Base-by-base conservation (phyloP, 1,139 yeast genomes). In the Candida tetrigidarum region DNA sequence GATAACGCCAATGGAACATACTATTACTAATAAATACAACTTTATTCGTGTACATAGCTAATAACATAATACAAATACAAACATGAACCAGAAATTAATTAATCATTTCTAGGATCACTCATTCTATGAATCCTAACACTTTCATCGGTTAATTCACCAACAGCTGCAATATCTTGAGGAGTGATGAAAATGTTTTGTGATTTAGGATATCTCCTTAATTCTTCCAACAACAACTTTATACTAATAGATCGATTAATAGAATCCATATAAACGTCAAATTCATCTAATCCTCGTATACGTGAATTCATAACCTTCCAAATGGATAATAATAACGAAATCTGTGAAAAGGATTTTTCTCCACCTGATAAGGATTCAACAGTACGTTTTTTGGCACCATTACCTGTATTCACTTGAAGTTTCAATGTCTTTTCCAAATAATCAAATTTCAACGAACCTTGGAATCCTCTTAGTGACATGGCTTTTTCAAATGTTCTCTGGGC, bases 191-290 rank as follows among this genome's bases (percentile, higher is more conserved):
- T 86, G 4, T 96, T 86, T 64, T 93, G 99, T 1, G 92, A 82
- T 50, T 83, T 77, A 0, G 84, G 81, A 45, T 74, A 71, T 49
- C 78, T 78, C 15, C 79, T 65, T 37, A 92, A 77, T 51, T 91
- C 88, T 19, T 78, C 78, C 45, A 91, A 73, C 59, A 95, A 83
- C 54, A 92, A 69, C 45, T 80, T 76, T 59, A 95, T 83, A 52
- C 97, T 91, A 44, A 87, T 81, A 39, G 85, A 78, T 54, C 99
- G 78, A 59, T 92, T 92, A 22, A 90, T 89, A 39, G 92, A 90
- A 64, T 95, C 99, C 99, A 95, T 93, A 57, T 86, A 95, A 25
- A 95, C 99, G 67, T 95, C 99, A 63, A 93, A 95, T 64, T 95
- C 99, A 66, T 95, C 99, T 48, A 95, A 69, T 0, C 97, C 98